Evolutionary conservation across 2,329 filamentous ascomycete genomes (phyloP).

Genomic region (Ceratocystis huliohia): DNA sequence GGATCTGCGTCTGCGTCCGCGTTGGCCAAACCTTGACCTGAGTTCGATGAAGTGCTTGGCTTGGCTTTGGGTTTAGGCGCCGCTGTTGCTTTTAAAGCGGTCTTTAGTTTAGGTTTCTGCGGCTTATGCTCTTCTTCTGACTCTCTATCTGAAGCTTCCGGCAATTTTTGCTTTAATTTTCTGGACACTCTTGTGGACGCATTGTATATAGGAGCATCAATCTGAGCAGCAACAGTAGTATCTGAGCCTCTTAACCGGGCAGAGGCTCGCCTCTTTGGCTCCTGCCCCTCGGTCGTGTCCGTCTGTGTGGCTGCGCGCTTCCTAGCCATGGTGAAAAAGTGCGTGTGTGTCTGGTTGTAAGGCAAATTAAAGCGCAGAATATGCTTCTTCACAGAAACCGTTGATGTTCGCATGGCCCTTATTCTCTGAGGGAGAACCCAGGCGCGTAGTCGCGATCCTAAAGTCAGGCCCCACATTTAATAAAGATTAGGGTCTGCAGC

Average conservation of each 20-base stretch:
- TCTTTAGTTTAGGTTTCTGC: background rate
- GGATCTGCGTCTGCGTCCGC: constrained; percentile 27
- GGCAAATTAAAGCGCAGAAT: background rate
- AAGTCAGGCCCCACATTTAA: background rate
- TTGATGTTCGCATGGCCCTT: background rate
- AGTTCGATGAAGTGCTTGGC: background rate
- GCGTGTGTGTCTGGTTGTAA: background rate
- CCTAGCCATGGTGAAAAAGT: constrained; percentile 8
- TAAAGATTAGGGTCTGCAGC: background rate
- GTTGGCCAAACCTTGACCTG: background rate
- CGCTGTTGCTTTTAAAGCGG: background rate
- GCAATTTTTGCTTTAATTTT: background rate
- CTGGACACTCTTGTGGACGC: background rate
- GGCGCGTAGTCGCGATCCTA: constrained; percentile 1
- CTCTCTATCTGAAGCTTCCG: background rate
- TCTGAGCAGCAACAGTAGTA: background rate
- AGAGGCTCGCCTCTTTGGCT: constrained; percentile 17
- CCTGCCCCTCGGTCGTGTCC: constrained; percentile 5
- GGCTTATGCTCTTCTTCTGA: background rate
- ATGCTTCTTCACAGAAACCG: background rate
- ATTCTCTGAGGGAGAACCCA: background rate
- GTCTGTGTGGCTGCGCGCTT: constrained; percentile 15
- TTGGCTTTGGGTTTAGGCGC: constrained; percentile 10
- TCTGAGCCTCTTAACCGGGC: constrained; percentile 13
- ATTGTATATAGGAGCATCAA: too few relatives aligned